A percentile compares a stretch with the other conserved stretches of the same genome.
These are phyloP conservation scores for Puccinia triticina DNA, from an alignment of 1,284 basidiomycete species.

Conservation along the genomic window DNA sequence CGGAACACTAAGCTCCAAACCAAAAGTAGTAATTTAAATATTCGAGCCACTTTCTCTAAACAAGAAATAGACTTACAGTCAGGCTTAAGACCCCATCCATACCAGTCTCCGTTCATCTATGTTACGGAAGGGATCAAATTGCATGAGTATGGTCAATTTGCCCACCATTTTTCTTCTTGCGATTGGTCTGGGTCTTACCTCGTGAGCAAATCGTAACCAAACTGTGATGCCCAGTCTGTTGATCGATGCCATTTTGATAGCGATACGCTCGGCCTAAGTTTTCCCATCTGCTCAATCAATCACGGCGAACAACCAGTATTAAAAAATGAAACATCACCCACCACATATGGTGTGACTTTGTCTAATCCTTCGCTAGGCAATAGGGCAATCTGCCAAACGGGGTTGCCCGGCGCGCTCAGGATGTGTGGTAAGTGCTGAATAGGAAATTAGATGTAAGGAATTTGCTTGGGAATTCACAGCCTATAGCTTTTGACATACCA, in stretches of 20 bases:
- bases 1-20: slow-evolving; percentile 25
- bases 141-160: no score
- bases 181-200: slow-evolving; percentile 17
- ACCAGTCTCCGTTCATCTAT: slow-evolving; percentile 52
- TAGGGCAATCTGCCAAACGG: slow-evolving; percentile 42
- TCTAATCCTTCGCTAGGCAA: slow-evolving; percentile 44
- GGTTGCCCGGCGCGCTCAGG: slow-evolving; percentile 28
- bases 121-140: not conserved
- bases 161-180: not conserved
- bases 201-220: slow-evolving; percentile 50
- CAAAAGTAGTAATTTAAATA: not conserved
- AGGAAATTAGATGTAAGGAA: not conserved
- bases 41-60: not conserved
- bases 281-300: not conserved
- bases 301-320: not conserved
- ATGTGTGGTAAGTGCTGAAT: slow-evolving; percentile 26
- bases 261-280: slow-evolving; percentile 35
- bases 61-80: slow-evolving; percentile 24
- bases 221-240: slow-evolving; percentile 39
- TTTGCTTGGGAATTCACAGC: not conserved
- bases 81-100: slow-evolving; percentile 45
- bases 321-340: not conserved
- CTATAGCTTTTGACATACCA: not conserved
- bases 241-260: slow-evolving; percentile 37
- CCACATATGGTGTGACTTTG: slow-evolving; percentile 29